phyloP scores from a whole-genome alignment of 2,329 filamentous ascomycete genomes.

The Coniochaeta hoffmannii region DNA sequence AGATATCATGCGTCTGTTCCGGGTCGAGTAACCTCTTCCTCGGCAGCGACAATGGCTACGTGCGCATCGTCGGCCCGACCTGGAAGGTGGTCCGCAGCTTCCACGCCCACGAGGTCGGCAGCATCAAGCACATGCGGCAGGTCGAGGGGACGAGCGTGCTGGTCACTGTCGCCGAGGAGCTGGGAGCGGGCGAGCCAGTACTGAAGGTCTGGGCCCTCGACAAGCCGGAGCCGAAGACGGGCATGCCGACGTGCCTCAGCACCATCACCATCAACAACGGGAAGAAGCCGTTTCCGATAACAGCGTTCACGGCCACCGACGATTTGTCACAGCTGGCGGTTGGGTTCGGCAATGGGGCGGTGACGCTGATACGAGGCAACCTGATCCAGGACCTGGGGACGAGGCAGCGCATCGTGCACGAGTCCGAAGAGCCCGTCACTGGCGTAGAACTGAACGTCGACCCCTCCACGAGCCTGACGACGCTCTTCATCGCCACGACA shows the following conservation, averaged over 20 bases:
- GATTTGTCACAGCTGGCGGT: conserved; percentile 90
- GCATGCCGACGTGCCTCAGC: conserved; percentile 79
- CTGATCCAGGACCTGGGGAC: conserved; percentile 92
- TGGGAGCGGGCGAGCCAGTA: conserved; percentile 70
- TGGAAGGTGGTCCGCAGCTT: conserved; percentile 87
- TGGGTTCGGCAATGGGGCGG: conserved; percentile 90
- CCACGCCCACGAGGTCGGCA: conserved; percentile 72
- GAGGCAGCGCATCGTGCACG: conserved; percentile 88
- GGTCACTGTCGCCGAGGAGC: conserved; percentile 80
- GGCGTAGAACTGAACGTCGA: conserved; percentile 71
- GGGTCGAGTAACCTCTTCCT: conserved; percentile 87
- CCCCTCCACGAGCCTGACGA: conserved; percentile 47
- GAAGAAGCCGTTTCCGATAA: conserved; percentile 82
- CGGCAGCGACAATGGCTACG: conserved; percentile 74
- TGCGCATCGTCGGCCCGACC: conserved; percentile 78
- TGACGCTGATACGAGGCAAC: conserved; percentile 89
- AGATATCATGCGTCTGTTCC: conserved; percentile 75
- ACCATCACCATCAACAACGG: conserved; percentile 83
- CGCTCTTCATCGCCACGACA: conserved; percentile 87
- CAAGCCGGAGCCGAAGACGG: conserved; percentile 89
- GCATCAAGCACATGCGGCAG: conserved; percentile 88
- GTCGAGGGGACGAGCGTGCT: conserved; percentile 80
- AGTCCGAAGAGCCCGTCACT: conserved; percentile 93
- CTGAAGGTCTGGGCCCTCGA: conserved; percentile 98
- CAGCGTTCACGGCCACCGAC: conserved; percentile 78